phyloP scores from a whole-genome alignment of 225 moss, liverwort and hornwort genomes.

The Thuidium tamariscinum region DNA sequence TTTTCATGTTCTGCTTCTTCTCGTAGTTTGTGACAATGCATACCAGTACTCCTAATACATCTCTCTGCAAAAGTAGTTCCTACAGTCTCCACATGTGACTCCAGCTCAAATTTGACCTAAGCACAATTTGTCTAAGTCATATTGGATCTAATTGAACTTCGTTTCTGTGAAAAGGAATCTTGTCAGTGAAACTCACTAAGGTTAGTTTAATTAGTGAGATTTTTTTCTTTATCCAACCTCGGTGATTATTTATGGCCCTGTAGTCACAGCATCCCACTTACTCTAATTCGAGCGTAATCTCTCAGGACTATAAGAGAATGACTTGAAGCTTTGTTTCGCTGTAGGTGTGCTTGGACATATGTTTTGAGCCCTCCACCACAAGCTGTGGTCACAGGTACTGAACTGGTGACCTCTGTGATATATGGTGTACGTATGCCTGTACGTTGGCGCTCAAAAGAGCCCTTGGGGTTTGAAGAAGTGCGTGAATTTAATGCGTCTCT shows the following conservation, averaged over 20 bases:
- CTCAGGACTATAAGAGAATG: neutral
- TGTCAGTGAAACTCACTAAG: neutral
- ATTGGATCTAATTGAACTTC: neutral
- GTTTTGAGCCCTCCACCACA: constrained; percentile 90
- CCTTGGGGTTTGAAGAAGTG: neutral
- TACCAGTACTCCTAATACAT: neutral
- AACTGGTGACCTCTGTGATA: neutral
- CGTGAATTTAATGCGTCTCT: neutral
- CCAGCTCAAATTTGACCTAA: neutral
- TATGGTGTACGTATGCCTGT: neutral
- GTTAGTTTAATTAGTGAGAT: neutral
- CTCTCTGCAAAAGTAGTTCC: neutral
- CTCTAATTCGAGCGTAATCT: neutral
- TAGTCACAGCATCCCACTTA: neutral
- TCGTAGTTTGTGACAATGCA: neutral
- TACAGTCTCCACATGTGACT: neutral
- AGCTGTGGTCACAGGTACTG: constrained; percentile 85
- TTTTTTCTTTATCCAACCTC: neutral
- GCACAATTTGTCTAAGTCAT: neutral
- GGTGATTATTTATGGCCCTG: neutral
- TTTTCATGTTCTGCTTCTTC: neutral
- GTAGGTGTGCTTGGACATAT: constrained; percentile 91
- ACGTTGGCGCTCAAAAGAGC: neutral
- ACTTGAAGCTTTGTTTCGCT: neutral
- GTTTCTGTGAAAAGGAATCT: neutral